Conservation (phyloP, 257 asterid genomes). For the Jacaranda mimosifolia region DNA sequence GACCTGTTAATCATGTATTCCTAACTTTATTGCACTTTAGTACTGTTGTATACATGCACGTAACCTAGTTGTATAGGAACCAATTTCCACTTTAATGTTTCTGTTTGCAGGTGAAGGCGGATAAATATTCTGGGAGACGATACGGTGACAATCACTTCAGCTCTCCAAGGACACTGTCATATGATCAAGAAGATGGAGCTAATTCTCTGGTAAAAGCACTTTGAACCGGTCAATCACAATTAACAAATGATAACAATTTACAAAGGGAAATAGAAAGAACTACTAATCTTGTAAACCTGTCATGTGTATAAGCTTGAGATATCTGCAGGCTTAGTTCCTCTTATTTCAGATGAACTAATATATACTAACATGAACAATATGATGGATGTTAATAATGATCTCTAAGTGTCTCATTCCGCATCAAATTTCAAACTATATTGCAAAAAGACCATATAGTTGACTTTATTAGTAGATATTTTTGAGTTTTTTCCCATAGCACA, state of each 20-base stretch:
- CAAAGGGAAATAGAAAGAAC: not conserved
- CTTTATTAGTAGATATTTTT: not conserved
- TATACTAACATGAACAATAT: too few species aligned
- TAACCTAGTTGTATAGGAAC: not conserved
- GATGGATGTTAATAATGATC: too few species aligned
- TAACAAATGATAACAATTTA: too few species aligned
- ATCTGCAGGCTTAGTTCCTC: too few species aligned
- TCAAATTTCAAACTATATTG: not conserved
- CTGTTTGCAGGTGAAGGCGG: constrained; percentile 81
- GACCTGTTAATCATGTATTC: not conserved
- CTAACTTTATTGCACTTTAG: not conserved
- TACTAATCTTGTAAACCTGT: not conserved
- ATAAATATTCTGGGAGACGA: constrained; percentile 67
- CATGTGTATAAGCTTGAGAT: too few species aligned
- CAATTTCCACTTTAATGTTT: not conserved
- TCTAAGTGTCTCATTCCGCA: too few species aligned
- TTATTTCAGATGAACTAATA: too few species aligned
- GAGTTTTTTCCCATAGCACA: not conserved
- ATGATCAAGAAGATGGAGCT: constrained; percentile 76
- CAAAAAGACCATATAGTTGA: not conserved
- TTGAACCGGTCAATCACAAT: not conserved
- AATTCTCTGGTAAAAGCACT: constrained; percentile 70
- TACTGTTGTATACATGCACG: too few species aligned
- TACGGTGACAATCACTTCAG: constrained; percentile 51
- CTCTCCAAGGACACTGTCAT: constrained; percentile 81